phyloP scores from a whole-genome alignment of 2,329 filamentous ascomycete genomes.

The Phoma sp. region DNA sequence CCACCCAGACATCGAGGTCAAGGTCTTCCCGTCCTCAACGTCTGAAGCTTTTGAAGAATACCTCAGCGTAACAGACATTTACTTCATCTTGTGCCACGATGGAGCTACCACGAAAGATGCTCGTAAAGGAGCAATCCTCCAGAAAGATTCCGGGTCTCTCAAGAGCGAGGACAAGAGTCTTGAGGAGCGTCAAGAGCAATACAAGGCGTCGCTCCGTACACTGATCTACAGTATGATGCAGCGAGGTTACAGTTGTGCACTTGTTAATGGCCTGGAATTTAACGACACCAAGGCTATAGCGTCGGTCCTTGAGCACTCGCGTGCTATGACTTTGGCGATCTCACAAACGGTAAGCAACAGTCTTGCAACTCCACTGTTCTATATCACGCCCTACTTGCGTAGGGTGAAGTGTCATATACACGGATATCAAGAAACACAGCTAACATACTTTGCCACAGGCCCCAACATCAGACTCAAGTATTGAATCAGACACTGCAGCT shows the following conservation, averaged over 20 bases:
- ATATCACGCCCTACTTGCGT: not conserved
- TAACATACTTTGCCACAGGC: slow-evolving; percentile 4
- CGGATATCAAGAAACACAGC: not conserved
- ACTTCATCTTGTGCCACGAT: slow-evolving; percentile 74
- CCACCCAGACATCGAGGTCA: slow-evolving; percentile 53
- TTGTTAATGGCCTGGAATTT: slow-evolving; percentile 69
- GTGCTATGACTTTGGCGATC: slow-evolving; percentile 25
- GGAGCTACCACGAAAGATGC: slow-evolving; percentile 52
- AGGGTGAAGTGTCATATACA: not conserved
- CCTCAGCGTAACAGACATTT: slow-evolving; percentile 60
- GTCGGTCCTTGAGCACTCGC: slow-evolving; percentile 29
- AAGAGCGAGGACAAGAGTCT: slow-evolving; percentile 27
- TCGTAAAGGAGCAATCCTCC: slow-evolving; percentile 25
- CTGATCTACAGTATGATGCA: slow-evolving; percentile 64
- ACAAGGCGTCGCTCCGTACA: slow-evolving; percentile 47
- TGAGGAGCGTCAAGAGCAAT: slow-evolving; percentile 29
- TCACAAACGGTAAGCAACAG: slow-evolving; percentile 24
- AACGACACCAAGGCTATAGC: slow-evolving; percentile 65
- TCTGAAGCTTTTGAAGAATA: slow-evolving; percentile 63
- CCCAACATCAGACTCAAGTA: not conserved
- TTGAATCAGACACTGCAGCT: slow-evolving; percentile 21
- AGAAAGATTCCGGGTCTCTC: slow-evolving; percentile 26
- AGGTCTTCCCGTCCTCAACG: slow-evolving; percentile 56
- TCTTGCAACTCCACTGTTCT: not conserved
- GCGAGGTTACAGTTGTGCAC: slow-evolving; percentile 65